Percentiles rank a stretch among this genome's conserved stretches.
Conservation (phyloP, 305 asterid species). For the Lippia alba region DNA sequence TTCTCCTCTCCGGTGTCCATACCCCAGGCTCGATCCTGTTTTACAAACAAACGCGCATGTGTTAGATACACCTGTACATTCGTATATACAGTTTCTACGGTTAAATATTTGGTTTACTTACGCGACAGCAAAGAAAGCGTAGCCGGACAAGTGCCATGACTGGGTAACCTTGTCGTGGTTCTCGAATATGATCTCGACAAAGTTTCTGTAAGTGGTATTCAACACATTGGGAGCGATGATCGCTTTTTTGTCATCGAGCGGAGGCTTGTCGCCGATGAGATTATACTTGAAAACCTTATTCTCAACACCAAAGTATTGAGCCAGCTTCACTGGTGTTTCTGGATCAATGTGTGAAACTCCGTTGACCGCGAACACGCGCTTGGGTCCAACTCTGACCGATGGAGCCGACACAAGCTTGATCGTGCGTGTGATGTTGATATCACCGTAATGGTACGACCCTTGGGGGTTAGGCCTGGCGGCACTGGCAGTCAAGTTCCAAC, state of each 20-base stretch:
- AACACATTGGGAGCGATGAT: slow-evolving; percentile 45
- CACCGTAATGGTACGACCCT: slow-evolving; percentile 57
- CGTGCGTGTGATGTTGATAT: slow-evolving; percentile 51
- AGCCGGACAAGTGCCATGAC: slow-evolving; percentile 51
- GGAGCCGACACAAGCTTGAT: slow-evolving; percentile 38
- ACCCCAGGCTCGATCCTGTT: slow-evolving; percentile 43
- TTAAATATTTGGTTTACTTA: slow-evolving; percentile 25
- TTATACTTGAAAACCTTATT: slow-evolving; percentile 43
- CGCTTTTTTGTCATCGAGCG: not conserved
- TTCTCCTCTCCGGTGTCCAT: slow-evolving; percentile 42
- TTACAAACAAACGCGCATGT: not conserved
- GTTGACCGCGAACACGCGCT: slow-evolving; percentile 43
- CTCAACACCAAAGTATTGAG: slow-evolving; percentile 42
- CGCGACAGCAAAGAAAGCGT: slow-evolving; percentile 52
- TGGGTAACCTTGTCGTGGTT: slow-evolving; percentile 45
- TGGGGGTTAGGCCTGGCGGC: slow-evolving; percentile 64
- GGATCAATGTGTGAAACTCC: slow-evolving; percentile 47
- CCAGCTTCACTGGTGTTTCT: slow-evolving; percentile 50
- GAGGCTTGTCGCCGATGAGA: slow-evolving; percentile 29
- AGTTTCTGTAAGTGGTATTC: slow-evolving; percentile 38
- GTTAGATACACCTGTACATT: no score
- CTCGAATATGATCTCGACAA: slow-evolving; percentile 50
- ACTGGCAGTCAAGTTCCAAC: slow-evolving; percentile 59
- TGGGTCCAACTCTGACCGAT: slow-evolving; percentile 28
- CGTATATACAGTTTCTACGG: no score